Evolutionary conservation across 73 alveolate species (phyloP).

Genomic region (Effrenium voratum): DNA sequence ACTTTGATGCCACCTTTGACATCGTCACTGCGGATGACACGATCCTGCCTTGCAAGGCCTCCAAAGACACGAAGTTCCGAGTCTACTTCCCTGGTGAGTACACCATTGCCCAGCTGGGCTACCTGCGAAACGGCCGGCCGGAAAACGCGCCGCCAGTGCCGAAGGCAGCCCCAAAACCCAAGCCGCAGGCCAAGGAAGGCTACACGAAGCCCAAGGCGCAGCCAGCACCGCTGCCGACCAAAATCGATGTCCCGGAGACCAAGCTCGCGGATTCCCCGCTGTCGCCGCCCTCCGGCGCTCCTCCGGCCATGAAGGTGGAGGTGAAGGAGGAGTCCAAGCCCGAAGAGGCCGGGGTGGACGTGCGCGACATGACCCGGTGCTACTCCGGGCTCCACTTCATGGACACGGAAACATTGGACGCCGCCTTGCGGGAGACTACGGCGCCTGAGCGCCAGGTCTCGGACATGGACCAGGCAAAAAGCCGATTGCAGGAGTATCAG

Average conservation of each 20-base stretch:
- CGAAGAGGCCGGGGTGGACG: conserved; percentile 77
- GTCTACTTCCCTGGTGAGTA: conserved; percentile 57
- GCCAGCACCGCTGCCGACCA: conserved; percentile 21
- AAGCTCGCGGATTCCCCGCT: not conserved
- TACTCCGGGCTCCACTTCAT: conserved; percentile 87
- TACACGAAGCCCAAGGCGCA: conserved; percentile 27
- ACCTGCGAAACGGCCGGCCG: conserved; percentile 46
- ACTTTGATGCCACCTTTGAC: conserved; percentile 78
- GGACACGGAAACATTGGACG: conserved; percentile 48
- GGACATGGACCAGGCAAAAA: conserved; percentile 37
- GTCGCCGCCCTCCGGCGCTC: not conserved
- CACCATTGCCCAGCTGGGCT: conserved; percentile 56
- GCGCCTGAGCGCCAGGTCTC: conserved; percentile 73
- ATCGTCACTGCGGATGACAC: conserved; percentile 55
- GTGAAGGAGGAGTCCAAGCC: conserved; percentile 52
- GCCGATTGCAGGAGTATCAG: conserved; percentile 36
- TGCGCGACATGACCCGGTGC: conserved; percentile 90
- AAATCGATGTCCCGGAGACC: not conserved
- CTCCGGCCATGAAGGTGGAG: conserved; percentile 28
- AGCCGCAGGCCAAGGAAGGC: conserved; percentile 26
- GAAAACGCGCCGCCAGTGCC: conserved; percentile 12
- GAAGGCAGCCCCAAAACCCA: not conserved
- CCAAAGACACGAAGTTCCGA: conserved; percentile 74
- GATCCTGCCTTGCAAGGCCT: conserved; percentile 74
- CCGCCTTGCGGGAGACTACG: conserved; percentile 11